Evolutionary conservation across 139 green algal species (phyloP), one percentile per base, ranked within the genome.

Genomic region (Chara braunii): DNA sequence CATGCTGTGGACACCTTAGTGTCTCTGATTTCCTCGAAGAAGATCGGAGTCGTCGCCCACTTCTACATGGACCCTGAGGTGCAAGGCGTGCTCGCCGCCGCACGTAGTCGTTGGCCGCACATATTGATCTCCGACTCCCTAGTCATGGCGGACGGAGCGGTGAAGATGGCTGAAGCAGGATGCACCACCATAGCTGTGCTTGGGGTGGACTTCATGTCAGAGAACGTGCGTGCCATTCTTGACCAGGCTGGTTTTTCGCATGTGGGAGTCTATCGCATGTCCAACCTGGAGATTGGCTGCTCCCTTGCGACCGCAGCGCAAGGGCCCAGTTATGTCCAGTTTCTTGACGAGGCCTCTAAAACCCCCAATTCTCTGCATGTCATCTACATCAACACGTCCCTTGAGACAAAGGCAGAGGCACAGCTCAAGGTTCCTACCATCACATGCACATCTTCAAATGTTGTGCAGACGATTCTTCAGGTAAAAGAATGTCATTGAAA

Each of bases 61-160:
- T 99, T 97, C 55, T 99, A 99, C 83, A 99, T 99, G 93, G 93
- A 98, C 75, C 93, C 93, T 0, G 59, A 98, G 81, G 86, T 97
- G 8, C 92, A 98, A 70, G 93, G 92, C 7, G 90, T 98, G 57
- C 83, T 98, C 23, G 83, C 72, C 35, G 64, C 75, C 0, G 87
- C 90, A 0, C 80, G 85, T 56, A 48, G 59, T 26, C 60, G 55
- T 30, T 97, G 88, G 87, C 92, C 89, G 1, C 89, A 98, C 81
- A 88, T 99, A 31, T 74, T 85, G 70, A 95, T 99, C 80, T 88
- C 70, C 24, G 93, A 99, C 78, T 95, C 85, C 9, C 69, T 99
- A 58, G 86, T 97, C 31, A 85, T 85, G 79, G 79, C 79, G 14
- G 79, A 84, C 67, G 14, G 51, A 2, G 79, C 79, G 35, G 61